Evolutionary conservation across 352 stramenopile species (phyloP), one percentile per base, ranked within the genome.

Genomic region (Globisporangium spinosum): DNA sequence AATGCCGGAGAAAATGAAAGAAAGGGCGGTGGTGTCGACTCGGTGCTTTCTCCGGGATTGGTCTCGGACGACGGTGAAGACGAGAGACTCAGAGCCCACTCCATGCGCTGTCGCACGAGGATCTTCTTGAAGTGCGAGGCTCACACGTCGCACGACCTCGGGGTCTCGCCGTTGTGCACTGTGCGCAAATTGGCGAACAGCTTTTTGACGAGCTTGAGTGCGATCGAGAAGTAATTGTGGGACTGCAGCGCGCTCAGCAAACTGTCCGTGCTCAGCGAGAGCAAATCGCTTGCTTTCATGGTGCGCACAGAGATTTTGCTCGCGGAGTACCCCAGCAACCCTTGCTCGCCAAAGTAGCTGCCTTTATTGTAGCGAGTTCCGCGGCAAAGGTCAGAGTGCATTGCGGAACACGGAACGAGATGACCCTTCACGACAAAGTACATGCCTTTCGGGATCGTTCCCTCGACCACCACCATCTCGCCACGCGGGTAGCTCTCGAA

Each of bases 351-450:
- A 25, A 93, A 90, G 67, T 66, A 90, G 58, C 85, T 79, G 0
- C 84, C 84, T 61, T 23, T 38, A 29, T 61, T 61, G 55, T 61
- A 61, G 55, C 55, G 55, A 40, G 9, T 23, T 45, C 29, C 29
- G 15, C 27, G 55, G 20, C 55, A 61, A 29, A 43, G 55, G 17
- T 61, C 2, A 61, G 55, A 23, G 29, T 45, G 29, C 9, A 29
- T 45, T 40, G 29, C 20, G 20, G 55, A 61, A 49, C 12, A 63
- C 34, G 27, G 70, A 0, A 84, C 59, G 0, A 93, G 68, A 23
- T 80, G 32, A 0, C 84, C 84, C 53, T 84, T 80, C 6, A 89
- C 74, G 23, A 93, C 80, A 56, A 93, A 91, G 69, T 86, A 93
- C 80, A 91, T 89, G 27, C 80, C 75, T 43, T 84, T 87, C 2